A percentile compares a stretch with the other conserved stretches of the same genome.
phyloP scores from a whole-genome alignment of 2,329 filamentous ascomycete species.

The Penicillium rolfsii region DNA sequence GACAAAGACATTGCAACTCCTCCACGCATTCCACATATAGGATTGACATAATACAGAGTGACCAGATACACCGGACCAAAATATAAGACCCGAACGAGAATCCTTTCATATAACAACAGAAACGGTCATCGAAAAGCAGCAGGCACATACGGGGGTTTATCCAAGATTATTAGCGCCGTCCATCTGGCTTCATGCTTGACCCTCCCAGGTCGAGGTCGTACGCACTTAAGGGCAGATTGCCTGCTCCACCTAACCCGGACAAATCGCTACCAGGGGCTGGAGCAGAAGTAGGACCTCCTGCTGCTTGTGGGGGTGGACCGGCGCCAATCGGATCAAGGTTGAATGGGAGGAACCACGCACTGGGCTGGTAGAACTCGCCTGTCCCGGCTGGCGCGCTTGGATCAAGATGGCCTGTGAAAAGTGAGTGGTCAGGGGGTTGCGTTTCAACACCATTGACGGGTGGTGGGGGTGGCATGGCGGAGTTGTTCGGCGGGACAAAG shows the following conservation, averaged over 20 bases:
- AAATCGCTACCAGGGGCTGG: slow-evolving; percentile 25
- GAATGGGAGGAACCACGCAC: slow-evolving; percentile 91
- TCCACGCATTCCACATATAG: slow-evolving; percentile 14
- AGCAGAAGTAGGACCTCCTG: slow-evolving; percentile 13
- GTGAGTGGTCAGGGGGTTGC: slow-evolving; percentile 26
- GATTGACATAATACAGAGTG: not conserved
- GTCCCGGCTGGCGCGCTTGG: slow-evolving; percentile 40
- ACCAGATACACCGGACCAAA: slow-evolving; percentile 7
- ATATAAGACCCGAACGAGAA: slow-evolving; percentile 7
- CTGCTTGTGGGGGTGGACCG: slow-evolving; percentile 11
- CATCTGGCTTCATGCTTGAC: slow-evolving; percentile 22
- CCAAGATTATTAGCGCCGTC: slow-evolving; percentile 15
- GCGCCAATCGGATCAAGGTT: slow-evolving; percentile 71
- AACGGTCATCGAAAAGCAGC: slow-evolving; percentile 16
- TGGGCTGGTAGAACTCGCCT: slow-evolving; percentile 50
- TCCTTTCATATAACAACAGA: slow-evolving; percentile 8
- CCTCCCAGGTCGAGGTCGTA: slow-evolving; percentile 35
- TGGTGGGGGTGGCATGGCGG: slow-evolving; percentile 29
- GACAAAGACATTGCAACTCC: slow-evolving; percentile 5
- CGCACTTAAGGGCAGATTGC: slow-evolving; percentile 30
- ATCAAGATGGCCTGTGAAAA: slow-evolving; percentile 44
- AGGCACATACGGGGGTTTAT: not conserved
- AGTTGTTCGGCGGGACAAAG: slow-evolving; percentile 35
- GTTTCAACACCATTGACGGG: slow-evolving; percentile 31
- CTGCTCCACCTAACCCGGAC: slow-evolving; percentile 26